Conservation (phyloP, 768 basidiomycete species). For the Boletellus emodensis region DNA sequence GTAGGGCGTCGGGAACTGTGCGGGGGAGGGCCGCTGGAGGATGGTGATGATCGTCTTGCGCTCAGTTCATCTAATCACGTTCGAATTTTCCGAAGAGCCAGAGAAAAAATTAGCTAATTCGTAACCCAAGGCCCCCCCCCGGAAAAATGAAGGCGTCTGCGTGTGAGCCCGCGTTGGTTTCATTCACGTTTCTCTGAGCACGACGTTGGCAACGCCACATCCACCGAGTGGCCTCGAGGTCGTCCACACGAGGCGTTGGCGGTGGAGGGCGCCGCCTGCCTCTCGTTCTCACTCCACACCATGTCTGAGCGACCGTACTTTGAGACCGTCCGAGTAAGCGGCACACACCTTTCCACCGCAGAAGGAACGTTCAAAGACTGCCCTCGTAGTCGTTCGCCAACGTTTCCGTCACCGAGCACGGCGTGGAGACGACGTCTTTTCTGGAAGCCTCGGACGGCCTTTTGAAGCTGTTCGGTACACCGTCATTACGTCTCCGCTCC, state of each 20-base stretch:
- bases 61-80: slow-evolving; percentile 14
- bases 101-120: slow-evolving; percentile 29
- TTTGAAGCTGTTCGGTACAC: slow-evolving; percentile 63
- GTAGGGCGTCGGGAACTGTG: slow-evolving; percentile 4
- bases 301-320: slow-evolving; percentile 51
- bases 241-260: slow-evolving; percentile 16
- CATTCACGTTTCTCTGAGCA: slow-evolving; percentile 15
- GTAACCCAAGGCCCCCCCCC: slow-evolving; percentile 4
- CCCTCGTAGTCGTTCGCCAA: slow-evolving; percentile 75
- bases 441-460: slow-evolving; percentile 88
- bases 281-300: slow-evolving; percentile 2
- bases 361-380: slow-evolving; percentile 1
- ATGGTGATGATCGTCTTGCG: not conserved
- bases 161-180: slow-evolving; percentile 2
- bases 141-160: too few species aligned
- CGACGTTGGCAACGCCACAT: slow-evolving; percentile 15
- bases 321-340: slow-evolving; percentile 59
- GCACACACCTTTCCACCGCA: not conserved
- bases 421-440: slow-evolving; percentile 78
- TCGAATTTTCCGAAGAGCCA: not conserved
- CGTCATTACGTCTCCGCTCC: slow-evolving; percentile 19
- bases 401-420: slow-evolving; percentile 68
- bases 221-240: slow-evolving; percentile 20
- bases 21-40: not conserved
- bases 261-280: slow-evolving; percentile 3